phyloP scores from a whole-genome alignment of 345 rosid species.

The Barbarea vulgaris region DNA sequence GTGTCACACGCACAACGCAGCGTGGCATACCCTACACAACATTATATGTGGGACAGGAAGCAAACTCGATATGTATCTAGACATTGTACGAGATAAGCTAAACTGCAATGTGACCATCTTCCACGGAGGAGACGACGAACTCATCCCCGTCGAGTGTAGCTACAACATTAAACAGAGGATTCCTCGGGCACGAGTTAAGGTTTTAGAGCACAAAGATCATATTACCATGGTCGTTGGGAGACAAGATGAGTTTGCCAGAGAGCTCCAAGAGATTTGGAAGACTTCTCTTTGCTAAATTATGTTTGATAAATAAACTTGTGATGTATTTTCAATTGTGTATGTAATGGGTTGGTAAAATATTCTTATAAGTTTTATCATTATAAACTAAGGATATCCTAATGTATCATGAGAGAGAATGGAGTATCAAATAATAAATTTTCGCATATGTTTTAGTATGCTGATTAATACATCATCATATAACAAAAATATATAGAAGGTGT shows the following conservation, averaged over 20 bases:
- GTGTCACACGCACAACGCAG: constrained; percentile 93
- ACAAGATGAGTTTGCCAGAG: constrained; percentile 78
- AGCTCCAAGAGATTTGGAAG: constrained; percentile 80
- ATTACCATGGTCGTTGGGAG: constrained; percentile 87
- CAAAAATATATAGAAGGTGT: not conserved
- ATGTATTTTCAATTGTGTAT: constrained; percentile 1
- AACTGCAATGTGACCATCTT: constrained; percentile 71
- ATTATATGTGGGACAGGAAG: constrained; percentile 85
- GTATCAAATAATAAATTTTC: constrained; percentile 19
- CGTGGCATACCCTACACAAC: constrained; percentile 99
- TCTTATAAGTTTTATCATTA: constrained; percentile 4
- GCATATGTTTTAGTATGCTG: constrained; percentile 5
- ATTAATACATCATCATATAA: not conserved
- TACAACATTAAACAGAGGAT: constrained; percentile 56
- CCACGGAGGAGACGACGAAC: constrained; percentile 81
- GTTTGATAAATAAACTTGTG: constrained; percentile 16
- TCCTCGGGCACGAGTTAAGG: constrained; percentile 73
- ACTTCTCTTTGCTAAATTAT: constrained; percentile 37
- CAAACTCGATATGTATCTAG: constrained; percentile 79
- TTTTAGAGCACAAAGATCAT: constrained; percentile 78
- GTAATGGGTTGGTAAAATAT: constrained; percentile 6
- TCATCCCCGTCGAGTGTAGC: constrained; percentile 90
- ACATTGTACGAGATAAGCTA: constrained; percentile 56
- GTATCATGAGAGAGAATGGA: constrained; percentile 22
- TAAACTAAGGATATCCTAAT: constrained; percentile 34